phyloP scores from a whole-genome alignment of 345 rosid genomes.

The Luvunga scandens region DNA sequence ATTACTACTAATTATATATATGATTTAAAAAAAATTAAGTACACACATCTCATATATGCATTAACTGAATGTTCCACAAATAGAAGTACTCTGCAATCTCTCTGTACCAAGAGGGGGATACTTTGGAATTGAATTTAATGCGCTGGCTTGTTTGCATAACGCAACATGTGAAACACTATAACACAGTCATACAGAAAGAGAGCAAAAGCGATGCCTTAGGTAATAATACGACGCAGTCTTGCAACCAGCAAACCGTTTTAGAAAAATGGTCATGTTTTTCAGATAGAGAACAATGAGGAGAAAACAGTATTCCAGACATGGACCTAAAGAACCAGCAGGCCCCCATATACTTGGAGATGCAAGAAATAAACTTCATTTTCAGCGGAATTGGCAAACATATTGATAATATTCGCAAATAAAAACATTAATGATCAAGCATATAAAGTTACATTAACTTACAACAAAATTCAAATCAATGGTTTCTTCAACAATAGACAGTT shows the following conservation, averaged over 20 bases:
- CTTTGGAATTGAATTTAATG: background rate
- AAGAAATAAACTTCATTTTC: background rate
- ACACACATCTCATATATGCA: too few relatives aligned
- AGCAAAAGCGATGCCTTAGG: too few relatives aligned
- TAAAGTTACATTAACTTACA: background rate
- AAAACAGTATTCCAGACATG: too few relatives aligned
- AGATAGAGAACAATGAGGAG: too few relatives aligned
- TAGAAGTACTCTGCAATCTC: too few relatives aligned
- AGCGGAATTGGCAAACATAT: background rate
- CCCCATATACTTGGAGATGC: background rate
- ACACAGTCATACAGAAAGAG: background rate
- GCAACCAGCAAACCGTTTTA: background rate
- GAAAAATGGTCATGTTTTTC: background rate
- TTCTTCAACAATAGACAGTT: background rate
- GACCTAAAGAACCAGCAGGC: too few relatives aligned
- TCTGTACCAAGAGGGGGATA: too few relatives aligned
- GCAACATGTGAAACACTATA: background rate
- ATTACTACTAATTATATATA: too few relatives aligned
- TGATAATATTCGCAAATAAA: background rate
- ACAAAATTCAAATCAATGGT: background rate
- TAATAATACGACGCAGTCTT: background rate
- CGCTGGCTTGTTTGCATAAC: background rate
- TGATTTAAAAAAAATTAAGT: too few relatives aligned
- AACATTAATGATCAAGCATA: background rate
- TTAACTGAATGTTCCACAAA: too few relatives aligned